Conservation (phyloP, 805 yeast genomes). For the Jamesozyma rosinii region DNA sequence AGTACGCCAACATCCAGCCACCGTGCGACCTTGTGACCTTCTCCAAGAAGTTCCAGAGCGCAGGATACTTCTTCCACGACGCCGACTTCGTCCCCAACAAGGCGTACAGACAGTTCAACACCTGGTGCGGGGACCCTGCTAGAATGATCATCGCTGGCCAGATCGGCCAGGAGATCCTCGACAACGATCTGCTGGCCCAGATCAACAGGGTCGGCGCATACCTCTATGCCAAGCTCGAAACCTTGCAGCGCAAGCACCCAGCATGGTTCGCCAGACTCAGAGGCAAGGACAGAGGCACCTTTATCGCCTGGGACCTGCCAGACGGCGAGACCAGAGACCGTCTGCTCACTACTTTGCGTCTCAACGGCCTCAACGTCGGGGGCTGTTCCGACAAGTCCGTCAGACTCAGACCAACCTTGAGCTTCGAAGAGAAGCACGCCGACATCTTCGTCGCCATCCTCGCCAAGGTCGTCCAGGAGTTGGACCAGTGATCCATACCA, state of each 20-base stretch:
- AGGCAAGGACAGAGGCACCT: slow-evolving; percentile 56
- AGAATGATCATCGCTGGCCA: slow-evolving; percentile 55
- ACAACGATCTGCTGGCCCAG: slow-evolving; percentile 40
- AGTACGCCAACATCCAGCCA: slow-evolving; percentile 51
- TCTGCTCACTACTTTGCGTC: slow-evolving; percentile 38
- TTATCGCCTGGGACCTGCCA: slow-evolving; percentile 55
- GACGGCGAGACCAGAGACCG: slow-evolving; percentile 37
- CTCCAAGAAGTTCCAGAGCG: slow-evolving; percentile 65
- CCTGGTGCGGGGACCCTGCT: slow-evolving; percentile 74
- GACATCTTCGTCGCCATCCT: slow-evolving; percentile 43
- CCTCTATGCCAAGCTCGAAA: slow-evolving; percentile 37
- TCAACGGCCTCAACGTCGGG: slow-evolving; percentile 54
- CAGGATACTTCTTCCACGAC: slow-evolving; percentile 60
- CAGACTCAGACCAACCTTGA: slow-evolving; percentile 57
- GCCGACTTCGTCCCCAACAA: slow-evolving; percentile 48
- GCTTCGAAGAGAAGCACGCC: slow-evolving; percentile 53
- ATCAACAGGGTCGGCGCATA: slow-evolving; percentile 48
- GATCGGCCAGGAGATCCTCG: slow-evolving; percentile 45
- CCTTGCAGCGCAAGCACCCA: slow-evolving; percentile 34
- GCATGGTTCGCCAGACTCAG: slow-evolving; percentile 40
- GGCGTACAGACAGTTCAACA: slow-evolving; percentile 64
- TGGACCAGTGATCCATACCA: slow-evolving; percentile 5
- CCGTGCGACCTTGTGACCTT: slow-evolving; percentile 65
- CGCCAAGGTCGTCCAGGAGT: slow-evolving; percentile 26
- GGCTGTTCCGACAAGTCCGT: slow-evolving; percentile 55